Conservation (phyloP, 176 grass and related monocot genomes). For the Aegilops speltoides region DNA sequence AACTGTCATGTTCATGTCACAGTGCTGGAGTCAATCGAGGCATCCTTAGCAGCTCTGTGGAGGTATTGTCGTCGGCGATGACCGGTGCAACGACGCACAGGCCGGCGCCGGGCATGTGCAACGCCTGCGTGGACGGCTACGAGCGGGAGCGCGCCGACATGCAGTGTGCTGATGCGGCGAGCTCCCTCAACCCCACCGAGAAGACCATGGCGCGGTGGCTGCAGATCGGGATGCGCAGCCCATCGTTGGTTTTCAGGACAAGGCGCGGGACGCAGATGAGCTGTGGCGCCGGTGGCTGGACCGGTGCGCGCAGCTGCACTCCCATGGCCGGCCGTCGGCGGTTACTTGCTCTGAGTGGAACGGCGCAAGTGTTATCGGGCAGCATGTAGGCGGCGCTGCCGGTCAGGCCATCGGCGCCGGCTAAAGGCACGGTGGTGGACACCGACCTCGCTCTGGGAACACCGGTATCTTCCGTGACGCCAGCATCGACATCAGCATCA, state of each 20-base stretch:
- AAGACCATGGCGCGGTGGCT: constrained; percentile 56
- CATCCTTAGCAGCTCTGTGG: constrained; percentile 60
- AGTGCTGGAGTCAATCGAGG: constrained; percentile 56
- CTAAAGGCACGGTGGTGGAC: constrained; percentile 36
- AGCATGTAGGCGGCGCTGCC: constrained; percentile 25
- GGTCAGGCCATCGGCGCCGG: neutral
- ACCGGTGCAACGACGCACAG: constrained; percentile 32
- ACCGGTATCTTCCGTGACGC: neutral
- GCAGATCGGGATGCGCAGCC: constrained; percentile 46
- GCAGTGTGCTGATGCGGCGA: neutral
- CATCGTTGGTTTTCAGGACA: constrained; percentile 43
- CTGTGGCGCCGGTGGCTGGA: constrained; percentile 51
- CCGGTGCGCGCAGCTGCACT: constrained; percentile 49
- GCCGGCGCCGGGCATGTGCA: constrained; percentile 51
- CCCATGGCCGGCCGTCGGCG: neutral
- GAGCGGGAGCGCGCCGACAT: constrained; percentile 44
- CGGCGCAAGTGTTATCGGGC: constrained; percentile 22
- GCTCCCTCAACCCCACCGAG: neutral
- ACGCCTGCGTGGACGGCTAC: constrained; percentile 43
- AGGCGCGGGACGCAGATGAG: constrained; percentile 44
- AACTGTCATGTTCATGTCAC: neutral
- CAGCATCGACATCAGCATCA: neutral
- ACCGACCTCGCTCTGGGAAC: constrained; percentile 55
- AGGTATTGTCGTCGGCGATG: constrained; percentile 57
- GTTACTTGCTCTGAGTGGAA: constrained; percentile 47